Evolutionary conservation across 1,284 basidiomycete genomes (phyloP).

Genomic region (Cryptococcus hybrid): DNA sequence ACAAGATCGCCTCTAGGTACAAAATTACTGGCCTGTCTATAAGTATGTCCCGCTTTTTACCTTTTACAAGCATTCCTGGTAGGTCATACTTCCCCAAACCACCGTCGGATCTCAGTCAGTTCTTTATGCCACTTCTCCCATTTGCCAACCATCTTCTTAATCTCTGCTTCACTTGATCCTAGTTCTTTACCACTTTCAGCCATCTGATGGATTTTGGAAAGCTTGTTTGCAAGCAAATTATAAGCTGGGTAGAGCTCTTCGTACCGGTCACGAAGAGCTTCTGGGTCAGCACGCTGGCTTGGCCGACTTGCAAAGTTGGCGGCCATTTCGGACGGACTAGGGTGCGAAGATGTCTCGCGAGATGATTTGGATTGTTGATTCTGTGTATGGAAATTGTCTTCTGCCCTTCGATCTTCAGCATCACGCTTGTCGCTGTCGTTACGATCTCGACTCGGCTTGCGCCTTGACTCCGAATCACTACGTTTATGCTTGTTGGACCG

Average conservation of each 20-base stretch:
- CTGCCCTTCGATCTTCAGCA: no score
- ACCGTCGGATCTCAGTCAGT: slow-evolving; percentile 35
- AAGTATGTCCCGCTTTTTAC: no score
- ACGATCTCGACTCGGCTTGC: no score
- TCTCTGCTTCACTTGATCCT: slow-evolving; percentile 16
- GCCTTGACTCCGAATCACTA: no score
- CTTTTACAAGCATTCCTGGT: no score
- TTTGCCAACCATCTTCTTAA: slow-evolving; percentile 29
- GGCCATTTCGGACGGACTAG: not conserved
- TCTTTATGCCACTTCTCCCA: slow-evolving; percentile 43
- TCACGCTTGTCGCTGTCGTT: no score
- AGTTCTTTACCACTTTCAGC: slow-evolving; percentile 18
- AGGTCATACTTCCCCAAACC: slow-evolving; percentile 22
- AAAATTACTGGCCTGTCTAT: not conserved
- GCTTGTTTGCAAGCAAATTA: slow-evolving; percentile 25
- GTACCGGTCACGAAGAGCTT: slow-evolving; percentile 34
- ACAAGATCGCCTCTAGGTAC: not conserved
- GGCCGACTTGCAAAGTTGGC: not conserved
- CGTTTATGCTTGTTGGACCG: no score
- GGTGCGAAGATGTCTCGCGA: not conserved
- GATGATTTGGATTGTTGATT: not conserved
- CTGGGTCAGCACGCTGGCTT: slow-evolving; percentile 12
- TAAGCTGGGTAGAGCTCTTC: slow-evolving; percentile 42
- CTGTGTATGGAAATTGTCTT: slow-evolving; percentile 4
- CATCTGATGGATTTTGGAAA: slow-evolving; percentile 24